Evolutionary conservation across 305 asterid species (phyloP).

Genomic region (Petunia hybrid): DNA sequence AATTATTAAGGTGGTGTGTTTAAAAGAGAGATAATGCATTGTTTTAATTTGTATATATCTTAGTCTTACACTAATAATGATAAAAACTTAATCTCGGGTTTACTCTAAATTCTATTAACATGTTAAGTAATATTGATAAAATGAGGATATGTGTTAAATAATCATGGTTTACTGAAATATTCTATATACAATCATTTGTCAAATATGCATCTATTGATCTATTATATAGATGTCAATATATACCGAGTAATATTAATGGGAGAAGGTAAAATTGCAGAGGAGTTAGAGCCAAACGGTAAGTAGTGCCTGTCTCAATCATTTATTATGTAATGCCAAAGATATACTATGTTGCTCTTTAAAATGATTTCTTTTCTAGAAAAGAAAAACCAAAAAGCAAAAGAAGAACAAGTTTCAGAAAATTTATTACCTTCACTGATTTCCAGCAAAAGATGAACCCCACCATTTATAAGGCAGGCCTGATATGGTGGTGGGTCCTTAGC

Average conservation of each 20-base stretch:
- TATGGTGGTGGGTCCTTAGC: constrained; percentile 49
- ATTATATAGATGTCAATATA: no score
- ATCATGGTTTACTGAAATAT: no score
- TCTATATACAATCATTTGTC: no score
- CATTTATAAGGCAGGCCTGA: constrained; percentile 20
- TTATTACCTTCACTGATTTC: constrained; percentile 33
- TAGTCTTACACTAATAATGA: no score
- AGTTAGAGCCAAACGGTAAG: constrained; percentile 27
- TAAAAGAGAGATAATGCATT: no score
- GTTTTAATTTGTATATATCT: no score
- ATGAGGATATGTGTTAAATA: no score
- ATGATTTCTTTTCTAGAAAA: neutral
- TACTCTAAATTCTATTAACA: no score
- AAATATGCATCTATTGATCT: no score
- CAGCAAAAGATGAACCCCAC: constrained; percentile 47
- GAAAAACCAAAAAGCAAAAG: neutral
- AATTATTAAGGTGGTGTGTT: no score
- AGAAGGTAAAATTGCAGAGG: neutral
- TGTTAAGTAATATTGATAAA: no score
- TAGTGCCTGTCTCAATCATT: constrained; percentile 29
- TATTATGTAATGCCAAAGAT: constrained; percentile 24
- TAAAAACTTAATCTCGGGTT: no score
- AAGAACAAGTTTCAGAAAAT: constrained; percentile 13
- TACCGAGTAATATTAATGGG: neutral
- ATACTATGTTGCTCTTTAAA: neutral